phyloP scores from a whole-genome alignment of 352 stramenopile genomes.

The Globisporangium sylvaticum region DNA sequence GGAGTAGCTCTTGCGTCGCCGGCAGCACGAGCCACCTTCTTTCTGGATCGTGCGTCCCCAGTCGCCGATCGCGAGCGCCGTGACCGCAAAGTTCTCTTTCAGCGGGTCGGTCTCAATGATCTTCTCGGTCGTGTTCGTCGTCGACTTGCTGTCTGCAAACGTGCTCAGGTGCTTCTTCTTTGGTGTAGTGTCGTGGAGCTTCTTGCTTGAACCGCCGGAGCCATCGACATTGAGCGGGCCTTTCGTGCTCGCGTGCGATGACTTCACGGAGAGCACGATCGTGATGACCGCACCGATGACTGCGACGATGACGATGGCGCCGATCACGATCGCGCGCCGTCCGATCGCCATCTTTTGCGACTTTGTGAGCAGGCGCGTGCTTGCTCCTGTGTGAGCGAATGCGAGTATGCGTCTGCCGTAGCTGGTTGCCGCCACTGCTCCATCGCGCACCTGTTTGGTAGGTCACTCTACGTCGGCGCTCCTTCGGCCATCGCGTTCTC shows the following conservation, averaged over 20 bases:
- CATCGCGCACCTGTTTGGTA: too few relatives aligned
- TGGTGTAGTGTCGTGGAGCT: neutral
- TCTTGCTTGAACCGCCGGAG: neutral
- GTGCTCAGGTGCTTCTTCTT: conserved; percentile 3
- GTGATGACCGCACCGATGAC: conserved; percentile 16
- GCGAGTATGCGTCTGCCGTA: neutral
- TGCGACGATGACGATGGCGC: conserved; percentile 15
- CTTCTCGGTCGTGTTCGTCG: neutral
- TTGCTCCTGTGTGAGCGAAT: neutral
- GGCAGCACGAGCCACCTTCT: conserved; percentile 64
- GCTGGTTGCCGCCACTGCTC: neutral
- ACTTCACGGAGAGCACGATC: conserved; percentile 18
- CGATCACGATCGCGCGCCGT: conserved; percentile 12
- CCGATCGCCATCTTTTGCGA: neutral
- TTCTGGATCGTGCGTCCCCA: conserved; percentile 54
- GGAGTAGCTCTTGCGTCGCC: conserved; percentile 37
- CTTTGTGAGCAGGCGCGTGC: neutral
- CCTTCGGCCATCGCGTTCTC: neutral
- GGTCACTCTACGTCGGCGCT: too few relatives aligned
- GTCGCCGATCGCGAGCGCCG: conserved; percentile 65
- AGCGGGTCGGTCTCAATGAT: neutral
- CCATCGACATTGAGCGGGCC: neutral
- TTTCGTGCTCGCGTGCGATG: neutral
- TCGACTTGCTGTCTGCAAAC: neutral
- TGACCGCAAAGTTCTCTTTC: conserved; percentile 23